Base-by-base conservation (phyloP, 495 filamentous ascomycete genomes). In the Hypoxylon subgilvum region DNA sequence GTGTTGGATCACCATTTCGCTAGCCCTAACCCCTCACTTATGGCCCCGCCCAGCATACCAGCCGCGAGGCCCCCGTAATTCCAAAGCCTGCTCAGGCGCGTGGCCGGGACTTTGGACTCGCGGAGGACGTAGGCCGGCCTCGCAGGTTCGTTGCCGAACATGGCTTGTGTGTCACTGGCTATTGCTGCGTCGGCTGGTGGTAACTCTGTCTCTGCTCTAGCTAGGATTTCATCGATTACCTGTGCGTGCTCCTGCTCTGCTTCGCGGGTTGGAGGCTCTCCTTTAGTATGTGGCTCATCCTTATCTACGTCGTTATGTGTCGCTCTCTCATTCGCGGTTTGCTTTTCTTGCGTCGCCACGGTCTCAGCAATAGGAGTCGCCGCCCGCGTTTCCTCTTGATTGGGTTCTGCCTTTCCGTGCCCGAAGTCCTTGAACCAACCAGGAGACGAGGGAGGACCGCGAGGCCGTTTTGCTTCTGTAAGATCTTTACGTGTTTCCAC, bases 1-100 rank as follows among this genome's bases (percentile, higher is more conserved):
- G n/a, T n/a, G n/a, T n/a, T n/a, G n/a, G n/a, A n/a, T n/a, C n/a
- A n/a, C n/a, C n/a, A n/a, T n/a, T n/a, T n/a, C n/a, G n/a, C n/a
- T n/a, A n/a, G n/a, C n/a, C n/a, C n/a, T n/a, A 97, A 66, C 21
- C 88, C 84, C 70, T 98, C 94, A 14, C 84, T 86, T 32, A 96
- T 83, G 1, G 90, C 92, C n/a, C 94, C 94, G 65, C 94, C 92
- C 8, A 96, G 86, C 92, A 98, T 96, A 18, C 93, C 93, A 0
- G 91, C 90, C 22, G 90, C 94, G 4, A 98, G 78, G 1, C 95
- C 91, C 48, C 90, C 84, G 72, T 97, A 98, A 69, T 97, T 93
- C 88, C 93, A 97, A 10, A 98, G 70, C 51, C 94, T 80, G 18
- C 92, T 86, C 31, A 98, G 69, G 1, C 94, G 86, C 17, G 91